Conservation (phyloP, 2,329 filamentous ascomycete genomes). For the Ceratocystis harringtonii region DNA sequence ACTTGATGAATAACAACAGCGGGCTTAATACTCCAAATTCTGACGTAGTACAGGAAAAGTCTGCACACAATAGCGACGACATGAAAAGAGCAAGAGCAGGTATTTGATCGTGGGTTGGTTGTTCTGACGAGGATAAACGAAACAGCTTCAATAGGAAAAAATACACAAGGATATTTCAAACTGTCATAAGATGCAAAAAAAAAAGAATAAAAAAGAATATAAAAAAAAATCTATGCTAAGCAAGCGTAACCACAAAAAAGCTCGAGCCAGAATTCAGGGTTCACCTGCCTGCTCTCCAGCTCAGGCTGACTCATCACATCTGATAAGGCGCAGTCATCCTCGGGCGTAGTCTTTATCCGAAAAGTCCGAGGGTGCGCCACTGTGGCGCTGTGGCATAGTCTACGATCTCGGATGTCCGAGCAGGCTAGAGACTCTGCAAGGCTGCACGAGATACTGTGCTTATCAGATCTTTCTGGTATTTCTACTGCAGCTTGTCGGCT, state of each 20-base stretch:
- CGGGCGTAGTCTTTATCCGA: background rate
- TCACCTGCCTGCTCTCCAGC: background rate
- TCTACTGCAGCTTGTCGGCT: background rate
- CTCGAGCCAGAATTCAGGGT: no score
- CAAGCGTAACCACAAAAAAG: no score
- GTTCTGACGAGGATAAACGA: background rate
- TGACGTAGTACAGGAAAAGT: constrained; percentile 6
- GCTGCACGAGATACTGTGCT: background rate
- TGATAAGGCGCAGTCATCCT: constrained; percentile 2
- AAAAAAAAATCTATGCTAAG: background rate
- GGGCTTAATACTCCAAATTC: background rate
- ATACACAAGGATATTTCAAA: no score
- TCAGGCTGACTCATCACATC: constrained; percentile 9
- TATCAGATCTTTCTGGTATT: constrained; percentile 8
- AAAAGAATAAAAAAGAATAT: background rate
- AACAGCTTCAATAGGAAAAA: background rate
- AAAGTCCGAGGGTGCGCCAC: background rate
- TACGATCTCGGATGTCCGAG: background rate
- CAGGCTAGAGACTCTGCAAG: background rate
- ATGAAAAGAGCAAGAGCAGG: background rate
- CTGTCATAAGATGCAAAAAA: background rate
- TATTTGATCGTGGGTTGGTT: background rate
- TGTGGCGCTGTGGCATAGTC: background rate
- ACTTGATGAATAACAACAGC: background rate
- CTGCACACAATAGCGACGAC: background rate